A percentile compares a stretch with the other conserved stretches of the same genome.
Conservation (phyloP, 768 basidiomycete species). For the Amanita brunnescens region DNA sequence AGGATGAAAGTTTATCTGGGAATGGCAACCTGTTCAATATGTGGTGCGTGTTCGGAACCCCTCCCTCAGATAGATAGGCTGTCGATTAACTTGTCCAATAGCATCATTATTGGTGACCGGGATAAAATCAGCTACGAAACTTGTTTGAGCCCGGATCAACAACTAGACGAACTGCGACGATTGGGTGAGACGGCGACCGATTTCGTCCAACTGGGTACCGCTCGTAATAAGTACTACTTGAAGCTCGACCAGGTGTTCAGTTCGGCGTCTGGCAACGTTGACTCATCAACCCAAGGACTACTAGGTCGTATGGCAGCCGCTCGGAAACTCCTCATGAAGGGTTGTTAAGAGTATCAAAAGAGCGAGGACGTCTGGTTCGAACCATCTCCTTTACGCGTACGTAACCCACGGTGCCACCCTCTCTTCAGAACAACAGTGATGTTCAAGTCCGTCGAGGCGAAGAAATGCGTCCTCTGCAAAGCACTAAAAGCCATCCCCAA, state of each 20-base stretch:
- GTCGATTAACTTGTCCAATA: too few species aligned
- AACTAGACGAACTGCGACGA: conserved; percentile 40
- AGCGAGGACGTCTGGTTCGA: too few species aligned
- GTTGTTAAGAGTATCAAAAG: conserved; percentile 96
- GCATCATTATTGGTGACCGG: too few species aligned
- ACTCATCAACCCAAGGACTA: conserved; percentile 99
- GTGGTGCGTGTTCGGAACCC: too few species aligned
- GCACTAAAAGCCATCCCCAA: conserved; percentile 97
- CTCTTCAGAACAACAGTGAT: background rate
- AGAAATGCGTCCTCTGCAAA: conserved; percentile 91
- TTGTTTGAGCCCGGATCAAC: conserved; percentile 64
- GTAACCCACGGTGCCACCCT: conserved; percentile 23
- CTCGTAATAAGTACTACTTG: conserved; percentile 87
- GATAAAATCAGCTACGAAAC: conserved; percentile 69
- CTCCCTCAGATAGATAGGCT: too few species aligned
- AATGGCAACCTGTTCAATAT: too few species aligned
- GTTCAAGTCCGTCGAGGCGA: conserved; percentile 75
- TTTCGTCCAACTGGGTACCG: conserved; percentile 92
- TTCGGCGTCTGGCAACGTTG: conserved; percentile 60
- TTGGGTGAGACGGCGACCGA: conserved; percentile 81
- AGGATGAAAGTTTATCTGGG: too few species aligned
- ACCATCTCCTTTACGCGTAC: conserved; percentile 83
- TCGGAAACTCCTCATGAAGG: conserved; percentile 83
- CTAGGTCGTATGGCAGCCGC: conserved; percentile 92
- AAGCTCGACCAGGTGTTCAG: conserved; percentile 89